These are phyloP conservation scores for Penicillium sp. DNA, from an alignment of 2,329 filamentous ascomycete genomes.

Conservation along the genomic window DNA sequence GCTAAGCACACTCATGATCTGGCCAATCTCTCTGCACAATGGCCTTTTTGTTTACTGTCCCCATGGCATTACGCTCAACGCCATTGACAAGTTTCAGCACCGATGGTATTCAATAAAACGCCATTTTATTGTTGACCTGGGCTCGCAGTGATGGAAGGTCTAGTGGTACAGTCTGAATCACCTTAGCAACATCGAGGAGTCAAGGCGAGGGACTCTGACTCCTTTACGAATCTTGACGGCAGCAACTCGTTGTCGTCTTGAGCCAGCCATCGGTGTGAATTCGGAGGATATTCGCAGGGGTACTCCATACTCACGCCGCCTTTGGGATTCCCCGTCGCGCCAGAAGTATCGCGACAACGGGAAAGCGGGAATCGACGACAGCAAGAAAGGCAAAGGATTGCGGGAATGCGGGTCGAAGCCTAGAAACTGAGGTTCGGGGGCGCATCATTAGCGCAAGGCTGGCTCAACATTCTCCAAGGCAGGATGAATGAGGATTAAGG, in stretches of 20 bases:
- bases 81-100: conserved; percentile 72
- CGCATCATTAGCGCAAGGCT: conserved; percentile 27
- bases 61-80: conserved; percentile 63
- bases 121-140: conserved; percentile 49
- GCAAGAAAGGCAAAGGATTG: conserved; percentile 23
- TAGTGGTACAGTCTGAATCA: conserved; percentile 21
- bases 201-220: conserved; percentile 8
- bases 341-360: conserved; percentile 35
- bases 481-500: conserved; percentile 39
- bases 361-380: conserved; percentile 29
- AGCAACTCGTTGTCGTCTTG: conserved; percentile 52
- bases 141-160: conserved; percentile 31
- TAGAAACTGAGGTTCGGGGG: conserved; percentile 30
- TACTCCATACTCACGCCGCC: conserved; percentile 43
- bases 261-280: conserved; percentile 43
- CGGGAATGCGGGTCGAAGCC: conserved; percentile 24
- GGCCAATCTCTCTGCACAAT: conserved; percentile 39
- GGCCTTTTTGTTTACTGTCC: conserved; percentile 57
- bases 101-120: conserved; percentile 88
- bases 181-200: conserved; percentile 1
- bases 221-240: conserved; percentile 42
- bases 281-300: conserved; percentile 47
- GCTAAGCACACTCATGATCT: conserved; percentile 8
- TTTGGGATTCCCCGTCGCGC: conserved; percentile 40
- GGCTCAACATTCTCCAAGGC: conserved; percentile 33